Percentiles rank a stretch among this genome's conserved stretches.
Evolutionary conservation across 2,329 filamentous ascomycete species (phyloP).

Genomic region (Hypoxylon sp.): DNA sequence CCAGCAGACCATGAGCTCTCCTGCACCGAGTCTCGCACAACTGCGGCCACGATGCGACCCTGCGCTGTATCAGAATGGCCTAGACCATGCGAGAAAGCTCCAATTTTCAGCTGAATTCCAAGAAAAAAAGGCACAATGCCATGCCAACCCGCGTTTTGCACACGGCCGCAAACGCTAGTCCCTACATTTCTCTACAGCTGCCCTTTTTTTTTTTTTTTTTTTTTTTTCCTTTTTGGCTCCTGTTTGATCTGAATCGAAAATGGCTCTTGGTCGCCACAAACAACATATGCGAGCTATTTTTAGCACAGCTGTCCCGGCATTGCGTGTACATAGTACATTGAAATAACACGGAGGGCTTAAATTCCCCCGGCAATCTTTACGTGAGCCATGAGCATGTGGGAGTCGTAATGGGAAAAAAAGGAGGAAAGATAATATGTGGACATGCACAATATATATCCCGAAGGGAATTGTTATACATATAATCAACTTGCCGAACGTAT

Average conservation of each 20-base stretch:
- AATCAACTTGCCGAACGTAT: too few species aligned
- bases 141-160: background rate
- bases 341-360: background rate
- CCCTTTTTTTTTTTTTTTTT: background rate
- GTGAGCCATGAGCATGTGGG: background rate
- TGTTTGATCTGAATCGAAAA: background rate
- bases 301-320: background rate
- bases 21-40: background rate
- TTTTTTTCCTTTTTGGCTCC: background rate
- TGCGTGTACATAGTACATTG: background rate
- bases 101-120: background rate
- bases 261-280: background rate
- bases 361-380: background rate
- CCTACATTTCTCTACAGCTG: background rate
- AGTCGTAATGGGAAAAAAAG: background rate
- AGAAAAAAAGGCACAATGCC: background rate
- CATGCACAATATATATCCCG: background rate
- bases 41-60: background rate
- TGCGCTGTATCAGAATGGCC: slow-evolving; percentile 2
- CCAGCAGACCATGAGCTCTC: background rate
- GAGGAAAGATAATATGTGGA: background rate
- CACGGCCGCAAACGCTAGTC: background rate
- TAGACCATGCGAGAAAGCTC: background rate
- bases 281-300: background rate
- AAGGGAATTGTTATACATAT: slow-evolving; percentile 1